Evolutionary conservation across 371 early-diverging fungal species (phyloP).

Genomic region (Actinomortierella wolfii): DNA sequence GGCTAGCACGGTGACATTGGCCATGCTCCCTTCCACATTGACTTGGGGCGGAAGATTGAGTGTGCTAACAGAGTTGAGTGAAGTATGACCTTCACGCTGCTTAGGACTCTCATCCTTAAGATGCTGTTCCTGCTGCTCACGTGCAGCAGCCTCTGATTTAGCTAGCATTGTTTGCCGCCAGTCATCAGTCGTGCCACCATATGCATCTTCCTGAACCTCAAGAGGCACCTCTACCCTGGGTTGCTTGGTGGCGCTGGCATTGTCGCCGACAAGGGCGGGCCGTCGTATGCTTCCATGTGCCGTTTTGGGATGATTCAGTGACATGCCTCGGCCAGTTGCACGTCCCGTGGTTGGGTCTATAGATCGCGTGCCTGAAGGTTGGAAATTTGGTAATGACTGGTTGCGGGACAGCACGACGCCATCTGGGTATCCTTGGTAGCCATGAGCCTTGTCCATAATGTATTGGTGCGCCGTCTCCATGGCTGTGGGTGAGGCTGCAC

Average conservation of each 20-base stretch:
- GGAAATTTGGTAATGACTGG: conserved; percentile 25
- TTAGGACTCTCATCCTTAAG: conserved; percentile 19
- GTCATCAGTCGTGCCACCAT: conserved; percentile 38
- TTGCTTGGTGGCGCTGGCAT: conserved; percentile 2
- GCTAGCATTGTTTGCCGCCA: conserved; percentile 34
- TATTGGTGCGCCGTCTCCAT: no score
- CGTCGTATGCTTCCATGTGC: conserved; percentile 17
- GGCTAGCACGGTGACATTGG: conserved; percentile 7
- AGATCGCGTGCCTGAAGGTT: conserved; percentile 9
- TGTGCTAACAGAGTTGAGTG: conserved; percentile 41
- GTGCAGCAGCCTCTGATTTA: conserved; percentile 21
- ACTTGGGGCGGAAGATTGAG: conserved; percentile 23
- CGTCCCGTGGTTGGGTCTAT: conserved; percentile 3
- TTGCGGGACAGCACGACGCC: conserved; percentile 26
- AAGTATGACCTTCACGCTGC: conserved; percentile 18
- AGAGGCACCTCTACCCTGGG: neutral
- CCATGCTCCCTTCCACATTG: neutral
- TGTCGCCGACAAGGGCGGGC: conserved; percentile 25
- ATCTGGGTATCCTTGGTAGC: no score
- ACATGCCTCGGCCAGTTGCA: conserved; percentile 20
- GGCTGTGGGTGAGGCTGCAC: no score
- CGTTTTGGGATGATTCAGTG: conserved; percentile 25
- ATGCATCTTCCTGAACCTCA: conserved; percentile 22
- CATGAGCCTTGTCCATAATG: no score
- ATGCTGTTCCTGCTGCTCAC: conserved; percentile 16